Evolutionary conservation across 169 alveolate genomes (phyloP).

Genomic region (Plasmodium relictum): DNA sequence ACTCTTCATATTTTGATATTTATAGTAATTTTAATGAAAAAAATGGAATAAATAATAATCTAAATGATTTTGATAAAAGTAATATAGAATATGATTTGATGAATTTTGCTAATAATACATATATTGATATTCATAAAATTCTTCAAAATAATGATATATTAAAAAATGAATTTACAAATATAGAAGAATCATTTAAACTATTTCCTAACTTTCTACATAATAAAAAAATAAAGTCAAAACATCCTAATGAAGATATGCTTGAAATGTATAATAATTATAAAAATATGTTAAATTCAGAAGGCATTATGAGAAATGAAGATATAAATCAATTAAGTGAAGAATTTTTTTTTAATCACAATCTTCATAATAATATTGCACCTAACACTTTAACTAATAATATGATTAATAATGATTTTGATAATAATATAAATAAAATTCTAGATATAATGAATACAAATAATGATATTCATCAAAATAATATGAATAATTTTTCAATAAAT

Average conservation of each 20-base stretch:
- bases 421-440: conserved; percentile 45
- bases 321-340: conserved; percentile 19
- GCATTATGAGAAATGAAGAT: conserved; percentile 21
- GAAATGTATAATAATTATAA: conserved; percentile 45
- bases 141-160: conserved; percentile 51
- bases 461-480: not conserved
- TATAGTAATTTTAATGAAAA: conserved; percentile 6
- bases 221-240: conserved; percentile 13
- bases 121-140: conserved; percentile 59
- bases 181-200: conserved; percentile 37
- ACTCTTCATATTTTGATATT: not conserved
- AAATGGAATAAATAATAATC: not conserved
- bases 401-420: conserved; percentile 41
- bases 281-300: conserved; percentile 9
- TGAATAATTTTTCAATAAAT: not conserved
- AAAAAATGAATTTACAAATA: conserved; percentile 46
- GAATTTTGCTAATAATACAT: conserved; percentile 42
- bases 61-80: conserved; percentile 7
- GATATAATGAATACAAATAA: conserved; percentile 71
- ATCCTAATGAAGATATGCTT: conserved; percentile 16
- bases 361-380: conserved; percentile 15
- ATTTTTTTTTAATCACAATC: conserved; percentile 3
- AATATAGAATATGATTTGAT: conserved; percentile 38
- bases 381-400: conserved; percentile 27
- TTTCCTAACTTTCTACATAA: not conserved